Base-by-base conservation (phyloP, 2,329 filamentous ascomycete genomes). In the Claviceps spartinae region DNA sequence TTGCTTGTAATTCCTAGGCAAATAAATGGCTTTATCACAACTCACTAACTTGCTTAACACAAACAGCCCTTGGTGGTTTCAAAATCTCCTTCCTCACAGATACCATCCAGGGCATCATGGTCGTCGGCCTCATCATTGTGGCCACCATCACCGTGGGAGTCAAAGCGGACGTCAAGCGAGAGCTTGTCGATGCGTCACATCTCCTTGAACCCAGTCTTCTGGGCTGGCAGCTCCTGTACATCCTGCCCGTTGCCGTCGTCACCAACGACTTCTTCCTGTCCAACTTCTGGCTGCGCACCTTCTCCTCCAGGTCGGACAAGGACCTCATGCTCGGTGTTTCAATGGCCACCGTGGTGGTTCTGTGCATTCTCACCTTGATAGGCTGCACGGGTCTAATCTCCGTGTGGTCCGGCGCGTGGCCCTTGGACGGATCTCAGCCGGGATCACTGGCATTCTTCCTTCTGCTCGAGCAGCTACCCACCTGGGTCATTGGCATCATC, bases 211-310 rank as follows among this genome's bases (percentile, higher is more conserved):
- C 82, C 5, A 85, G 71, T 52, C 74, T 88, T 2, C 74, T 93
- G 1, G 88, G 88, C 52, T 93, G 88, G 86, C 87, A 93, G 67
- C 77, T 93, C 14, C 72, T 93, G 38, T 93, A 91, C 69, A 91
- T 93, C 58, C 75, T 93, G 1, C 86, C 88, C 0, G 77, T 93
- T 5, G 87, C 87, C 45, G 78, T 93, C 57, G 63, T 90, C 52
- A 90, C 86, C 54, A 93, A 91, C 69, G 83, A 90, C 71, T 90
- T 93, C 73, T 93, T 93, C 72, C 73, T 93, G 44, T 88, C 85
- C 36, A 84, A 81, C 58, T 89, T 88, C 67, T 93, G 87, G 87
- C 78, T 91, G 65, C 83, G 87, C 49, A 86, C 86, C 5, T 93
- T 93, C 61, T 84, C 86, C 18, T 85, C 85, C 49, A 83, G 79